Evolutionary conservation across 2,329 filamentous ascomycete species (phyloP).

Genomic region (Dryadomyces sulphureus): DNA sequence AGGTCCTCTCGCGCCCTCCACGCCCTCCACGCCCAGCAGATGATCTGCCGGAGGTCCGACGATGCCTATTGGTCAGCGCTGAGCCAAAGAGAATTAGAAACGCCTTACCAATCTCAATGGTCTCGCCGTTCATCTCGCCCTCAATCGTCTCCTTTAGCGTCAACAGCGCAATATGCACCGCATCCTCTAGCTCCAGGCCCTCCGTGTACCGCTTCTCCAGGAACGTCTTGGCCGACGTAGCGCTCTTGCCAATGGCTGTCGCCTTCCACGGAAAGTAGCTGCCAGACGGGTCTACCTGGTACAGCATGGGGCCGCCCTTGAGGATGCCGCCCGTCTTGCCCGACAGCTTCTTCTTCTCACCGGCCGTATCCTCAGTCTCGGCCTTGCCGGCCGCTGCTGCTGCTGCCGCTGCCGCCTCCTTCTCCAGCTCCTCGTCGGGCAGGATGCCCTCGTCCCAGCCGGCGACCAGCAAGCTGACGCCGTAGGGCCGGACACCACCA

Average conservation of each 20-base stretch:
- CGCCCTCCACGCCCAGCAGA: conserved; percentile 79
- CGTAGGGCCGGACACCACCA: conserved; percentile 91
- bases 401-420: conserved; percentile 30
- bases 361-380: conserved; percentile 10
- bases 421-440: conserved; percentile 59
- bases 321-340: conserved; percentile 90
- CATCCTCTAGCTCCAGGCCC: conserved; percentile 90
- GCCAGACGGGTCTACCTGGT: conserved; percentile 97
- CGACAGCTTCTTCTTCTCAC: conserved; percentile 52
- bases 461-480: conserved; percentile 86
- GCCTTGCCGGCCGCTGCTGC: conserved; percentile 35
- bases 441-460: conserved; percentile 97
- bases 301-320: conserved; percentile 92
- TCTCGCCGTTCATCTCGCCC: conserved; percentile 98
- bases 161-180: conserved; percentile 92
- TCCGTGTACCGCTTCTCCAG: conserved; percentile 98
- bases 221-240: conserved; percentile 96
- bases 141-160: conserved; percentile 99
- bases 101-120: conserved; percentile 81
- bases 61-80: conserved; percentile 48
- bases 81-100: background rate
- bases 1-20: conserved; percentile 70
- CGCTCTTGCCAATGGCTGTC: conserved; percentile 96
- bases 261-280: conserved; percentile 99
- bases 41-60: conserved; percentile 90